Evolutionary conservation across 371 early-diverging fungal species (phyloP).

Genomic region (Apophysomyces trapeziformis): DNA sequence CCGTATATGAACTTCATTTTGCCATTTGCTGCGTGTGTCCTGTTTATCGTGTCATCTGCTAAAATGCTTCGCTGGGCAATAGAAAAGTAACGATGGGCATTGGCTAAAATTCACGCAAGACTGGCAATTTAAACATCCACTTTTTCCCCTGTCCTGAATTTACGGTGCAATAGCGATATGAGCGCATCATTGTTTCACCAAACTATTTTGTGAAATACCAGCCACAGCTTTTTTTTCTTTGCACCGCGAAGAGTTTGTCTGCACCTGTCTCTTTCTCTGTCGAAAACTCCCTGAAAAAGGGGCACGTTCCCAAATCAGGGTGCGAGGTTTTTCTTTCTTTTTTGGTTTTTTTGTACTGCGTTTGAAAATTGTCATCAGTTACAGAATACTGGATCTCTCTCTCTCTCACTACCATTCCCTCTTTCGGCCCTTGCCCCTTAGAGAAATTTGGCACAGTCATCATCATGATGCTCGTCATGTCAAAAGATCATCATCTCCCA

Average conservation of each 20-base stretch:
- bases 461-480: no score
- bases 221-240: neutral
- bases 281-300: neutral
- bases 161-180: constrained; percentile 1
- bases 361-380: no score
- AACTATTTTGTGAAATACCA: neutral
- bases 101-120: constrained; percentile 11
- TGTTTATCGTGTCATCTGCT: constrained; percentile 9
- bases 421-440: no score
- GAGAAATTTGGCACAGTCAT: no score
- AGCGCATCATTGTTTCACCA: constrained; percentile 8
- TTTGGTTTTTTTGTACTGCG: no score
- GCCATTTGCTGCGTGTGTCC: neutral
- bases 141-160: constrained; percentile 1
- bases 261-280: neutral
- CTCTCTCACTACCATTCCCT: no score
- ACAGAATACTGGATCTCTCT: no score
- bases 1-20: constrained; percentile 7
- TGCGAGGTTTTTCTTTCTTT: no score
- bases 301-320: neutral
- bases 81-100: constrained; percentile 2
- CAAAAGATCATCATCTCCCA: no score
- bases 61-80: no score
- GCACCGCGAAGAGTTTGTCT: no score
- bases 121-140: constrained; percentile 7